Base-by-base conservation (phyloP, 2,329 filamentous ascomycete genomes). In the Acrodontium crateriforme region DNA sequence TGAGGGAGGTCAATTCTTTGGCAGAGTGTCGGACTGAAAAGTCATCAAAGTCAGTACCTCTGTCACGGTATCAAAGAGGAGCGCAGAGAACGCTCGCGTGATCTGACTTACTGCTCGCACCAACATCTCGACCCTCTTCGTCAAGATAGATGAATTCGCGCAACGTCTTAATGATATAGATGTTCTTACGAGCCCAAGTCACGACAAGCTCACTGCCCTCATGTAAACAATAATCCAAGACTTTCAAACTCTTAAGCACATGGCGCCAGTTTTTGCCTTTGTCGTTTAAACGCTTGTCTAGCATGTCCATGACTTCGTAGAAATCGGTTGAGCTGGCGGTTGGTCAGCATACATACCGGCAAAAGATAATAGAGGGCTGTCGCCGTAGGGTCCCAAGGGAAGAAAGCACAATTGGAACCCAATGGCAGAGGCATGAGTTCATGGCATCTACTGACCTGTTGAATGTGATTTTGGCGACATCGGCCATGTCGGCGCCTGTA, bases 181-280 rank as follows among this genome's bases (percentile, higher is more conserved):
- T 77, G 54, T 93, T 95, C 63, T 95, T 91, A 49, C 85, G 78
- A 39, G 85, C 85, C 89, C 89, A 98, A 4, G 87, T 94, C 27
- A 98, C 89, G 18, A 94, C 83, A 39, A 94, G 63, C 58, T 95
- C 89, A 1, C 85, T 94, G 25, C 89, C 89, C 55, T 98, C 89
- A 54, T 98, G 89, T 32, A 98, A 67, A 59, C 85, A 94, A 59
- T 98, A 98, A 57, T 98, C 89, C 32, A 95, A 69, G 29, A 98
- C 89, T 56, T 98, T 98, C 43, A 98, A 66, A 22, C 89, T 91
- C 60, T 98, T 98, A 35, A 98, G 64, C 9, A 98, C 89, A 54
- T 98, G 89, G 46, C 89, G 77, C 89, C 89, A 98, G 55, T 98
- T 98, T 68, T 95, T 98, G 51, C 89, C 89, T 59, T 98, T 95